phyloP scores from a whole-genome alignment of 257 asterid species.

The Vinca minor region DNA sequence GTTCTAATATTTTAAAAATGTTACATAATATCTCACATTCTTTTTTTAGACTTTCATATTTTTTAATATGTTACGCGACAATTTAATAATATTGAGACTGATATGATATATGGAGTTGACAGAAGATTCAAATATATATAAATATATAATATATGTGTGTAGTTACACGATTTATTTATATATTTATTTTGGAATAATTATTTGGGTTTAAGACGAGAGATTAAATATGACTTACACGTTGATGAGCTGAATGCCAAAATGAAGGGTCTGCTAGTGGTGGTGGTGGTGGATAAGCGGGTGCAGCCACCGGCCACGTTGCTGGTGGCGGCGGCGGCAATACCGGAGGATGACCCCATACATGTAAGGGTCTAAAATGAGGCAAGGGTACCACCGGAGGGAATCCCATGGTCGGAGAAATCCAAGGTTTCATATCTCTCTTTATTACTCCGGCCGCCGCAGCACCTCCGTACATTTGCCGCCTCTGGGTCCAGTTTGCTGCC shows the following conservation, averaged over 20 bases:
- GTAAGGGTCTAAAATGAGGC: slow-evolving; percentile 71
- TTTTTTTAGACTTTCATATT: too few relatives aligned
- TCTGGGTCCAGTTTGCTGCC: slow-evolving; percentile 65
- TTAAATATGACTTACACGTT: slow-evolving; percentile 33
- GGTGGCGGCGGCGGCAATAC: slow-evolving; percentile 29
- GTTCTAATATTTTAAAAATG: too few relatives aligned
- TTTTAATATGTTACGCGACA: too few relatives aligned
- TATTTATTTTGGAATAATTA: neutral
- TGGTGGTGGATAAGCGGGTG: slow-evolving; percentile 21
- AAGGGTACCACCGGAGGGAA: slow-evolving; percentile 55
- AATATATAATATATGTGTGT: too few relatives aligned
- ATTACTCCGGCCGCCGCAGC: slow-evolving; percentile 25
- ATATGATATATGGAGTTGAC: too few relatives aligned
- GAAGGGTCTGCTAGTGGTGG: slow-evolving; percentile 40
- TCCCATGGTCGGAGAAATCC: slow-evolving; percentile 61
- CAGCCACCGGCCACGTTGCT: slow-evolving; percentile 29
- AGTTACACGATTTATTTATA: too few relatives aligned
- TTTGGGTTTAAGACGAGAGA: neutral
- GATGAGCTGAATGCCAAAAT: slow-evolving; percentile 58
- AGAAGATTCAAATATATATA: too few relatives aligned
- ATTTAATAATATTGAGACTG: too few relatives aligned
- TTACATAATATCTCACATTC: too few relatives aligned
- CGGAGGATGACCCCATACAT: slow-evolving; percentile 95
- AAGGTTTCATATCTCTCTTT: slow-evolving; percentile 46
- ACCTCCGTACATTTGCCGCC: slow-evolving; percentile 50